Evolutionary conservation across 345 rosid genomes (phyloP).

Genomic region (Eucalyptus erythrocorys): DNA sequence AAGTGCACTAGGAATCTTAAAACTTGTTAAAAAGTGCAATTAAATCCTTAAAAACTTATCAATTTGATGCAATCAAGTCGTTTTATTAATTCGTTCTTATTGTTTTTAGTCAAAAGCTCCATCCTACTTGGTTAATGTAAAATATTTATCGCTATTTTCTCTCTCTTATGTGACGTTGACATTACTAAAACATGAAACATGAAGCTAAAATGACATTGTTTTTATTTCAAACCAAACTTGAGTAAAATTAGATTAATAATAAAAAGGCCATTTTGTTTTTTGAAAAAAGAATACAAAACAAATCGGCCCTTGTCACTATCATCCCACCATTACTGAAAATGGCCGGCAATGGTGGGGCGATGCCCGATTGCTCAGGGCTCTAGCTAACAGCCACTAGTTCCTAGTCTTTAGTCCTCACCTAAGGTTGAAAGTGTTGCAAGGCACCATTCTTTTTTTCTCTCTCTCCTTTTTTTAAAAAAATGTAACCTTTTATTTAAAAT

Average conservation of each 20-base stretch:
- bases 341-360: neutral
- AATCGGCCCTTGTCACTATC: fast-evolving
- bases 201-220: neutral
- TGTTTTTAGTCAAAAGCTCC: neutral
- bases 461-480: neutral
- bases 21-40: neutral
- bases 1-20: neutral
- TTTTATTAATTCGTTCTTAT: neutral
- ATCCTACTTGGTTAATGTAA: neutral
- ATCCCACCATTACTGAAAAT: neutral
- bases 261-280: neutral
- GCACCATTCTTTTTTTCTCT: neutral
- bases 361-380: neutral
- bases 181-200: neutral
- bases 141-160: neutral
- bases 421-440: neutral
- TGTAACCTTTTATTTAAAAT: neutral
- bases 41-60: neutral
- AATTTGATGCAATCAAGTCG: neutral
- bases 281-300: neutral
- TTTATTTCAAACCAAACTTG: neutral
- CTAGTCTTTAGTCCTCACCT: neutral
- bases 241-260: neutral
- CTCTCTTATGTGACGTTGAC: neutral
- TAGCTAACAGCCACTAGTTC: neutral